These are phyloP conservation scores for Aspergillus sclerotioniger DNA, from an alignment of 495 filamentous ascomycete genomes.

Conservation along the genomic window DNA sequence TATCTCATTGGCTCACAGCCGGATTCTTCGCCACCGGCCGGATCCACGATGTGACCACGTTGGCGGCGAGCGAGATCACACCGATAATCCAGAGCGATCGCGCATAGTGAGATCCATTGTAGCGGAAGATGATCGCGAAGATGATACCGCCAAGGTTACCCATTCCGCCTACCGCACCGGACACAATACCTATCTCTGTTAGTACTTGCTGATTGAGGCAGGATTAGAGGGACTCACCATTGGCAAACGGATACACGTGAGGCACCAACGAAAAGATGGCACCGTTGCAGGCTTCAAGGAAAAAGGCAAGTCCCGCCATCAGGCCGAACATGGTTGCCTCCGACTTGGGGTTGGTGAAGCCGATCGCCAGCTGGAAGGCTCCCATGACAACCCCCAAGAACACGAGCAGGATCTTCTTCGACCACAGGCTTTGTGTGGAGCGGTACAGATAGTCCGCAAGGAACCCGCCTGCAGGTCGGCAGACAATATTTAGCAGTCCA, in stretches of 20 bases:
- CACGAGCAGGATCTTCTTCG: constrained; percentile 72
- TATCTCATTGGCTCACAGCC: constrained; percentile 16
- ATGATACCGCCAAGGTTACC: constrained; percentile 86
- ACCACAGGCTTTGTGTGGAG: constrained; percentile 59
- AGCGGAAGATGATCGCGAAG: constrained; percentile 84
- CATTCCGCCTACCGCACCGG: constrained; percentile 71
- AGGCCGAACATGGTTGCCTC: constrained; percentile 73
- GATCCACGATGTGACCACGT: constrained; percentile 69
- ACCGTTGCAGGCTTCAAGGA: constrained; percentile 82
- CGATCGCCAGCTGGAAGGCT: constrained; percentile 67
- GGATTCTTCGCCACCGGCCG: constrained; percentile 56
- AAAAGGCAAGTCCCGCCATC: constrained; percentile 70
- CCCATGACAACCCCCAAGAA: constrained; percentile 63
- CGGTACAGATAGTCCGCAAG: constrained; percentile 71
- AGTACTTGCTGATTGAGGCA: neutral
- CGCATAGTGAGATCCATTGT: constrained; percentile 63
- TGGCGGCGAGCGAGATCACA: constrained; percentile 66
- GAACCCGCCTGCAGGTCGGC: constrained; percentile 72
- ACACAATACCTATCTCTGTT: constrained; percentile 58
- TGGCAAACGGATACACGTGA: constrained; percentile 76
- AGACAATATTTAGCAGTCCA: constrained; percentile 78
- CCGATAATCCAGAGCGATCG: constrained; percentile 80
- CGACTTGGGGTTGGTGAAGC: constrained; percentile 57
- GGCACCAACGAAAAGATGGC: constrained; percentile 83
- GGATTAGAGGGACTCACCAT: constrained; percentile 45